phyloP scores from a whole-genome alignment of 176 grass and related monocot species.

The Avena sativa region DNA sequence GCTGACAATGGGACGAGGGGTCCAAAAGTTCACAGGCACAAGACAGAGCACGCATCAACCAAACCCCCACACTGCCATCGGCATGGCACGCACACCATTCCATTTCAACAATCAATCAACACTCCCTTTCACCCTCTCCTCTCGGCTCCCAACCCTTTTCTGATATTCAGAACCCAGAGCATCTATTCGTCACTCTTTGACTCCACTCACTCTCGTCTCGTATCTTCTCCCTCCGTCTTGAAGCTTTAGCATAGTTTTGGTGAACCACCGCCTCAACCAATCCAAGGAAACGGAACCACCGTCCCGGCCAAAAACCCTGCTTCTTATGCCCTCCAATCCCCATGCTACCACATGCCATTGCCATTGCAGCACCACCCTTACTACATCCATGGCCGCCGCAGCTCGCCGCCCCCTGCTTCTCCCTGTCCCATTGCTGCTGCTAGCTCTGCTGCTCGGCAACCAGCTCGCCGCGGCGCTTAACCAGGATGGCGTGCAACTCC shows the following conservation, averaged over 20 bases:
- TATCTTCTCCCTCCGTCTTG: background rate
- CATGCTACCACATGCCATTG: constrained; percentile 34
- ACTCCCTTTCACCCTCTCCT: constrained; percentile 21
- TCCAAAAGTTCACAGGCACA: constrained; percentile 31
- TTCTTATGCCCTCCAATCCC: constrained; percentile 43
- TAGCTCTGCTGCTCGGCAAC: constrained; percentile 22
- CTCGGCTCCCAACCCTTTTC: constrained; percentile 2
- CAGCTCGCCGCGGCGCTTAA: constrained; percentile 53
- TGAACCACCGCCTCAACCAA: constrained; percentile 56
- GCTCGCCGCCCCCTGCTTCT: constrained; percentile 17
- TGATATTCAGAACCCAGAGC: background rate
- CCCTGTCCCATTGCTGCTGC: background rate
- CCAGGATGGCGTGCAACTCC: constrained; percentile 66
- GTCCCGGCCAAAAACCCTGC: background rate
- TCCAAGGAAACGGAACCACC: constrained; percentile 41
- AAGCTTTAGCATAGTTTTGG: constrained; percentile 29
- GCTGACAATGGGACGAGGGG: background rate
- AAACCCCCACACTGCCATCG: background rate
- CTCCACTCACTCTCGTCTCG: background rate
- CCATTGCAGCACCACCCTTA: background rate
- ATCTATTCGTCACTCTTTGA: constrained; percentile 11
- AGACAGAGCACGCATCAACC: constrained; percentile 16
- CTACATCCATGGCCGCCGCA: constrained; percentile 33
- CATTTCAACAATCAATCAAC: constrained; percentile 1
- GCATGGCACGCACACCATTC: background rate